phyloP scores from a whole-genome alignment of 179 eudicot species.

The Pouteria campechiana region DNA sequence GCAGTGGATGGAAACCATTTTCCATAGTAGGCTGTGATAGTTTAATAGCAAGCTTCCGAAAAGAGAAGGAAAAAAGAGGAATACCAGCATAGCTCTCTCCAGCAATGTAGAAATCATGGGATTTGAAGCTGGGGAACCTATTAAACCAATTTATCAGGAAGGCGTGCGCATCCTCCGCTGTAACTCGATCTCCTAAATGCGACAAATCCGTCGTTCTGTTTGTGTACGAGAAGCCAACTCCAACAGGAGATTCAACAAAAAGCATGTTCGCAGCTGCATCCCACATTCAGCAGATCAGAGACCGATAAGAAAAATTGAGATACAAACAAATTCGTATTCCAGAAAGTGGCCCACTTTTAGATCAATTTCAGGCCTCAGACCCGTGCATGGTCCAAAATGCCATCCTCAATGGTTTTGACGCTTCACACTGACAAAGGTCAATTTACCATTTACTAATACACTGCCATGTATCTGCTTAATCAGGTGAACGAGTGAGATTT shows the following conservation, averaged over 20 bases:
- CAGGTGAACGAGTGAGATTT: too few relatives aligned
- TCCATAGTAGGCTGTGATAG: too few relatives aligned
- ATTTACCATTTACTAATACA: too few relatives aligned
- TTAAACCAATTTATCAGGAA: constrained; percentile 54
- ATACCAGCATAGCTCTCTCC: constrained; percentile 74
- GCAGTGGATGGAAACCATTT: too few relatives aligned
- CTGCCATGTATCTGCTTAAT: too few relatives aligned
- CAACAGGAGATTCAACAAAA: constrained; percentile 61
- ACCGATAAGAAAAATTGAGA: not conserved
- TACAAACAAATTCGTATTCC: too few relatives aligned
- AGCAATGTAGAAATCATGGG: constrained; percentile 34
- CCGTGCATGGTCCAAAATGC: too few relatives aligned
- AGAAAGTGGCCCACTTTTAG: too few relatives aligned
- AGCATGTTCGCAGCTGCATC: constrained; percentile 63
- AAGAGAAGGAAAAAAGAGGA: not conserved
- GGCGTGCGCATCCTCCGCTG: constrained; percentile 55
- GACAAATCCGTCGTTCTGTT: constrained; percentile 48
- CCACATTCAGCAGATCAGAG: constrained; percentile 28
- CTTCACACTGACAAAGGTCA: too few relatives aligned
- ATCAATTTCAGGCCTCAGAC: too few relatives aligned
- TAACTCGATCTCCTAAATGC: constrained; percentile 35
- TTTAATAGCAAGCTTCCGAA: too few relatives aligned
- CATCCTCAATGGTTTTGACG: too few relatives aligned
- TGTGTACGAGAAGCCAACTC: constrained; percentile 74
- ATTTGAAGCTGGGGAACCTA: constrained; percentile 36